Base-by-base conservation (phyloP, 2,329 filamentous ascomycete genomes). In the Plectosphaerella cucumerina region DNA sequence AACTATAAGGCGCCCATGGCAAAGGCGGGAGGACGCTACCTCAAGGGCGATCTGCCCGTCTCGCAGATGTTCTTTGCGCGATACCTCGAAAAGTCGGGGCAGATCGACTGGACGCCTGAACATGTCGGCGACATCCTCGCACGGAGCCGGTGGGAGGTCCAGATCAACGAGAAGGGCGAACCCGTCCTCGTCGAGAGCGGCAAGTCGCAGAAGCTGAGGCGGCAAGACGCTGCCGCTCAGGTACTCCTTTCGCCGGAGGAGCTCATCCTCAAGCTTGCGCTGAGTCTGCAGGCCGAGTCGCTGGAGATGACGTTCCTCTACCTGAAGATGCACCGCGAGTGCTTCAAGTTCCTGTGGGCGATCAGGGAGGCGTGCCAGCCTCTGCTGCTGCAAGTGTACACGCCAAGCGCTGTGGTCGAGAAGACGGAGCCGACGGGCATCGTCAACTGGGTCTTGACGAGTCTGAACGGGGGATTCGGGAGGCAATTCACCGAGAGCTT, bases 261-360 rank as follows among this genome's bases (percentile, higher is more conserved):
- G n/a, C 39, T 42, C 17, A 42, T 42, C 39, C 4, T 20, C 2
- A 20, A 11, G n/a, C 39, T 42, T 4, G 3, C 39, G 50, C 52
- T 65, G 11, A 59, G 67, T 0, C 60, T 76, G 2, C 57, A 71
- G 1, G 58, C 55, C 6, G 74, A 77, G 53, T 50, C 61, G 0
- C 4, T 67, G 1, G 67, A 72, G 52, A 47, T 73, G 5, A 54
- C 57, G 0, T 71, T 74, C 47, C 70, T 73, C n/a, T 72, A 73
- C 49, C 54, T 74, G 26, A 14, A 44, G 5, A 56, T 77, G 52
- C 74, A 76, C 54, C 64, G 66, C 3, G 49, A 51, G 22, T 71
- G 67, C 60, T 77, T 71, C 71, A 53, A 52, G 14, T 44, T 73
- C 3, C 63, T 77, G 10, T 60, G 65, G 3, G 21, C 39, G 2